Base-by-base conservation (phyloP, 108 stramenopile genomes). In the Tribonema minus region DNA sequence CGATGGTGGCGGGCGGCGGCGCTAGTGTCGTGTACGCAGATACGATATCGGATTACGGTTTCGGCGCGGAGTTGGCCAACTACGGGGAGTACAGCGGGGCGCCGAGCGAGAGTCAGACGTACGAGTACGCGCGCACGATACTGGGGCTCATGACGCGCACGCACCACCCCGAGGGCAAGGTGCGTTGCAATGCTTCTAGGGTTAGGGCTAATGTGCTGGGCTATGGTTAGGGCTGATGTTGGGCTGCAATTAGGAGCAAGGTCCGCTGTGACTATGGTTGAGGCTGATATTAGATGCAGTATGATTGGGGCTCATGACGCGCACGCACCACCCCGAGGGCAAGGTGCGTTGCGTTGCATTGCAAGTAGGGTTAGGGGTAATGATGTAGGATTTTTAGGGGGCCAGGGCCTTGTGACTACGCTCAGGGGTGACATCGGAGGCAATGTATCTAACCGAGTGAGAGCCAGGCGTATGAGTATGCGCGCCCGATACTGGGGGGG, bases 1-100 rank as follows among this genome's bases (percentile, higher is more conserved):
- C 93, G n/a, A 91, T 94, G 91, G 93, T 94, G 28, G 93, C 92
- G 2, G 92, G 94, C 46, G 92, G 94, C 12, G 92, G 94, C n/a
- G 94, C 92, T 0, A 90, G 89, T 30, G 93, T 94, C 2, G 92
- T 93, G 32, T 94, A 94, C 79, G 92, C 94, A 3, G 94, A 94
- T 79, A 93, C 94, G n/a, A 93, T 94, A 73, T 90, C 90, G 26
- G 94, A 94, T 72, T 84, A 91, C 54, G 93, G 92, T 27, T 79
- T 61, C 33, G 77, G 77, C 46, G 68, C 91, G 37, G 94, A 94
- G 46, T 84, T 94, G 33, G 94, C 94, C 3, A 94, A 94, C 83
- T 94, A 94, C 70, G 94, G 94, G 35, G 94, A 94, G 84, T 94
- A 94, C 77, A 89, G 88, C 33, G 94, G 94, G 0, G 94, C 94